Evolutionary conservation across 2,329 filamentous ascomycete species (phyloP).

Genomic region (Parastagonospora avenae): DNA sequence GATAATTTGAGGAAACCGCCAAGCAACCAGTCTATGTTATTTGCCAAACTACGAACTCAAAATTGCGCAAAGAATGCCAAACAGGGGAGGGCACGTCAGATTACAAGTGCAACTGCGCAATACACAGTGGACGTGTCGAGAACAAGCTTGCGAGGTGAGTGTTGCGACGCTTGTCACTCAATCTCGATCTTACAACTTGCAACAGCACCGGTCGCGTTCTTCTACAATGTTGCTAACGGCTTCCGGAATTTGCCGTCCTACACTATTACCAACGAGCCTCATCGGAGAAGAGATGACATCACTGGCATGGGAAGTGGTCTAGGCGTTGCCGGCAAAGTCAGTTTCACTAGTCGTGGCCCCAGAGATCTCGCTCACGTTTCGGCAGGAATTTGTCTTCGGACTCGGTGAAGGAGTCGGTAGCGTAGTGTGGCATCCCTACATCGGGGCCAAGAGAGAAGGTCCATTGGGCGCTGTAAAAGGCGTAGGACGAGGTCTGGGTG

Average conservation of each 20-base stretch:
- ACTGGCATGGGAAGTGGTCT: conserved; percentile 75
- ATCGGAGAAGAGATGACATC: conserved; percentile 25
- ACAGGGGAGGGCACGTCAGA: conserved; percentile 16
- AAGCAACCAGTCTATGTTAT: neutral
- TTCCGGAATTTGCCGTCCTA: conserved; percentile 25
- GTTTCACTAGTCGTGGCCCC: neutral
- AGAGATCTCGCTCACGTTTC: neutral
- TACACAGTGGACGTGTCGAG: conserved; percentile 17
- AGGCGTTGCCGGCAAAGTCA: conserved; percentile 67
- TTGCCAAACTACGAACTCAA: conserved; percentile 5
- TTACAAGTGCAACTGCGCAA: conserved; percentile 17
- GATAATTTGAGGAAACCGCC: conserved; percentile 8
- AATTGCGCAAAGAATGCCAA: conserved; percentile 10
- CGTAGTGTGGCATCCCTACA: conserved; percentile 73
- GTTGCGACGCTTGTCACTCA: fast-evolving
- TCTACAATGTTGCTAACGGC: conserved; percentile 28
- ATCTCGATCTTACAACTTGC: neutral
- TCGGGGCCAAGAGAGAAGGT: conserved; percentile 67
- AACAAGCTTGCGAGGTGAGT: conserved; percentile 14
- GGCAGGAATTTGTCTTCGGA: conserved; percentile 70
- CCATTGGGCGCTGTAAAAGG: conserved; percentile 59
- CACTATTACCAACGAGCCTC: conserved; percentile 15
- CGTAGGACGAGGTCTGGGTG: conserved; percentile 36
- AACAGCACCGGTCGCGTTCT: conserved; percentile 22
- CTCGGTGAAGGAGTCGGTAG: conserved; percentile 79